Base-by-base conservation (phyloP, 352 stramenopile genomes). In the Plasmopara viticola region DNA sequence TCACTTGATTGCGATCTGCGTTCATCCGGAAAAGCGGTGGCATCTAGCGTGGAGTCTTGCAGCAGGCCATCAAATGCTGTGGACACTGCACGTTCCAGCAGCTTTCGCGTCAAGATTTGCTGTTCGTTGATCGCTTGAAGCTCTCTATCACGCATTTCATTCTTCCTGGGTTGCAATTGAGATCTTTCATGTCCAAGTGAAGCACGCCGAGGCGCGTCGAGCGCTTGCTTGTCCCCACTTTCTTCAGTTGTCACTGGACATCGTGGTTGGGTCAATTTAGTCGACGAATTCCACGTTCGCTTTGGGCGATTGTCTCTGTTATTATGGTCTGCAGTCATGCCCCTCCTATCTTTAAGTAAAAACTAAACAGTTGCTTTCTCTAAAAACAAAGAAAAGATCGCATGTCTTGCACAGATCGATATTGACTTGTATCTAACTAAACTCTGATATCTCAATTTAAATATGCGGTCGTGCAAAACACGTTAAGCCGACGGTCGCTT, bases 31-130 rank as follows among this genome's bases (percentile, higher is more conserved):
- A 63, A 64, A 8, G 49, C 53, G 41, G 48, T 35, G 5, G 20
- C 40, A 56, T 69, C 52, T n/a, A 66, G 40, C 6, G 49, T 56
- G 14, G 48, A 63, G 12, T 70, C 64, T 14, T 58, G 41, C 33
- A 67, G 20, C 9, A 66, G 18, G 7, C 56, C 54, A 18, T 60
- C 59, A 44, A 84, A 71, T 17, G 68, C 74, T n/a, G 65, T 67
- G 25, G 68, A 71, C 25, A 87, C 66, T 13, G 77, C 77, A 17
- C 77, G 70, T 40, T 86, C 74, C 25, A 87, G 66, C 44, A 87
- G 69, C 30, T 70, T 70, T 34, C 74, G 60, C 12, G 74, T 81
- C 38, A 60, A 14, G 6, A 41, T 53, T 39, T 52, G 58, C 28
- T 74, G 52, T 5, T 67, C 60, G 12, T 48, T 54, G 6, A 49